Evolutionary conservation across 2,329 filamentous ascomycete species (phyloP), one percentile per base, ranked within the genome.

Genomic region (Cladobotryum protrusum): DNA sequence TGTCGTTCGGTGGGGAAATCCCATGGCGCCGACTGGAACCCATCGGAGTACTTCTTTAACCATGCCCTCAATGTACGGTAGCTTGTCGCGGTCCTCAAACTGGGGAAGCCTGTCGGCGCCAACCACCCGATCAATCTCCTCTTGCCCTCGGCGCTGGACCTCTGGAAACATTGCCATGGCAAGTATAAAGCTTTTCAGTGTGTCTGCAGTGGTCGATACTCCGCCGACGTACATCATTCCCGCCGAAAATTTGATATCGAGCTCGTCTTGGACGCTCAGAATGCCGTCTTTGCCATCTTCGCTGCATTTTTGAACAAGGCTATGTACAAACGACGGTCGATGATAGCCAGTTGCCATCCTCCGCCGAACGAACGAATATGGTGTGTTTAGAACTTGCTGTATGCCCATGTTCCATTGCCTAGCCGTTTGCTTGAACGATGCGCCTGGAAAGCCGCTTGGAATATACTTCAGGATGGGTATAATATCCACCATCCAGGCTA

Each of bases 111-210:
- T 63, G n/a, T 67, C 60, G 0, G 56, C 20, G 2, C 75, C 73
- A 29, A 74, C 62, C 1, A 76, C 65, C 0, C 59, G 50, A 41
- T 76, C 72, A 5, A 79, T 63, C 39, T 74, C 69, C 0, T 56
- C 54, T 34, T 72, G 71, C 0, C 67, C 72, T 42, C 59, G 62
- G 52, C 59, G 69, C 52, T 76, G 73, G 0, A 75, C 70, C 1
- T 64, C 64, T 2, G 65, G 63, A 13, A 68, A 64, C 2, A 72
- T 55, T 0, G 67, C 56, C 73, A 79, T 75, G 7, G 77, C 77
- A 17, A 72, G 63, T 1, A 75, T 60, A 50, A 77, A 75, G 24
- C 24, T 8, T 29, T 8, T 29, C 24, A 29, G 24, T 29, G 24
- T 29, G 24, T 29, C 24, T 8, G 24, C 24, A 29, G 24, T 5